phyloP scores from a whole-genome alignment of 208 protist genomes.

The Acanthamoeba healyi region DNA sequence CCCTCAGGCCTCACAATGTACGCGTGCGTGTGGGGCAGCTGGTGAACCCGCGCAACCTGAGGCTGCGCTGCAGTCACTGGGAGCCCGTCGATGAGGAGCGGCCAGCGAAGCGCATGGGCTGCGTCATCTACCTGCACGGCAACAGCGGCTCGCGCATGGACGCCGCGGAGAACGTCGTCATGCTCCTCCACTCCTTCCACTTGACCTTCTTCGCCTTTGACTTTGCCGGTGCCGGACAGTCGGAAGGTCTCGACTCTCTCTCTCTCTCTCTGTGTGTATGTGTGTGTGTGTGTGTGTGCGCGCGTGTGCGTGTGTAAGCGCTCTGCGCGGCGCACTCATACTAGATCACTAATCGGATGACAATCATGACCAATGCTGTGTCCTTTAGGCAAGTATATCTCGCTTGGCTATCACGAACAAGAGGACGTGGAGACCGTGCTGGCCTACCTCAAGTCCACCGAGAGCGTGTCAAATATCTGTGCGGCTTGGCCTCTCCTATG shows the following conservation, averaged over 20 bases:
- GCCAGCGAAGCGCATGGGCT: constrained; percentile 29
- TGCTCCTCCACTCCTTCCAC: constrained; percentile 15
- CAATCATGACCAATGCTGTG: background rate
- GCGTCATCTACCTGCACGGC: constrained; percentile 68
- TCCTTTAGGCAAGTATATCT: constrained; percentile 33
- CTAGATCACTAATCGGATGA: background rate
- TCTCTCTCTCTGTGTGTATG: too few relatives aligned
- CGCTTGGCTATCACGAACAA: constrained; percentile 56
- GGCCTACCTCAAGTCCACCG: background rate
- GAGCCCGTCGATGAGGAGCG: constrained; percentile 28
- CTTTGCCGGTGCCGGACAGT: constrained; percentile 55
- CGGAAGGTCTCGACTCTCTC: background rate
- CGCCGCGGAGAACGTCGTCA: constrained; percentile 25
- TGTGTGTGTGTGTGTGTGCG: too few relatives aligned
- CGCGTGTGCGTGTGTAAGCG: too few relatives aligned
- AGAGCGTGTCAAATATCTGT: background rate
- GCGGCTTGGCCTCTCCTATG: background rate
- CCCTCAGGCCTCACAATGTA: background rate
- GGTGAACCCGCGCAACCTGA: background rate
- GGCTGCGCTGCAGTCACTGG: constrained; percentile 44
- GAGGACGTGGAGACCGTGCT: constrained; percentile 58
- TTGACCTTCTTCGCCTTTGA: constrained; percentile 50
- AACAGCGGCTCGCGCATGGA: constrained; percentile 61
- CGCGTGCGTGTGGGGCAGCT: background rate
- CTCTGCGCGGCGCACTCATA: too few relatives aligned